Evolutionary conservation across 768 basidiomycete species (phyloP), one percentile per base, ranked within the genome.

Genomic region (Russula sp.): DNA sequence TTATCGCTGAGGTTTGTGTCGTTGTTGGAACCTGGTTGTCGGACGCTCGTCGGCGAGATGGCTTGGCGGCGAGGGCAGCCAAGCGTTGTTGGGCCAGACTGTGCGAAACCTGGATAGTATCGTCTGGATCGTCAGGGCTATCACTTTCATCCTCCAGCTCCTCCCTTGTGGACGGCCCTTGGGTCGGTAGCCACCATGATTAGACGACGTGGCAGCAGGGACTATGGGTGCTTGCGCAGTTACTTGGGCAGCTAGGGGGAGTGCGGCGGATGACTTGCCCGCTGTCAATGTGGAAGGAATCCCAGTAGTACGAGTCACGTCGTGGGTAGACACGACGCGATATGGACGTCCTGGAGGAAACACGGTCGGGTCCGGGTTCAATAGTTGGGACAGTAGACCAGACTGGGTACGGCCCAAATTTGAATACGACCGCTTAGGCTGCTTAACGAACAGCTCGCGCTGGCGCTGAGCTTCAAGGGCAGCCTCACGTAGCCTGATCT

Each of bases 381-480:
- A 79, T 49, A 92, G 75, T 72, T 84, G 84, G 30, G 83, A 83
- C 59, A 91, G 75, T 49, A 89, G 73, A 4, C 89, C 90, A 10
- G 81, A 82, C 53, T 76, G 74, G 10, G 80, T 77, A 59, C 74
- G 84, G 70, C 73, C 84, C 72, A 81, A 73, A 64, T 84, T 84
- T 58, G 83, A 81, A 71, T 88, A 89, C 36, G 84, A 87, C 32
- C 81, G 75, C 57, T 82, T 80, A 1, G 88, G 89, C 16, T 86
- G 79, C 75, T 92, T 91, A 65, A 82, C 80, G 70, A 89, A 88
- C 78, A 92, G 78, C 16, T 92, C 88, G 32, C 82, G 81, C 68
- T 87, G 82, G 20, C 84, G 81, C 70, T 83, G 82, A 1, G 79
- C 84, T 71, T 89, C 87, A 63, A 82, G 69, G 0, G 84, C 86